Conservation (phyloP, 495 filamentous ascomycete genomes). For the Penicillium canariense region DNA sequence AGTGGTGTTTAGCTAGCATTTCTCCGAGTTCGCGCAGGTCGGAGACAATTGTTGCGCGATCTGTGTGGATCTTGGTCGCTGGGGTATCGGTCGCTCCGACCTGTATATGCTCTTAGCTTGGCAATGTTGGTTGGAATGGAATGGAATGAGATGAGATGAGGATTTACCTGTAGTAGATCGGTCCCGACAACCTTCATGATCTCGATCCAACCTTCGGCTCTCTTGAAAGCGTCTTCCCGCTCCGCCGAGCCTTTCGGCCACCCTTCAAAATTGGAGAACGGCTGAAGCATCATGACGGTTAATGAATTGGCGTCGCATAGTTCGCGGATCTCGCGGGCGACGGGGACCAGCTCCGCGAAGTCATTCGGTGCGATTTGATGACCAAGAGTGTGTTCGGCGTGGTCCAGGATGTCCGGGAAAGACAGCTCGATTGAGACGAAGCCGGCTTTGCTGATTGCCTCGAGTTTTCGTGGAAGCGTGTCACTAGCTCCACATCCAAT, state of each 20-base stretch:
- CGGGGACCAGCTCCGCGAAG: slow-evolving; percentile 52
- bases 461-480: slow-evolving; percentile 61
- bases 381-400: slow-evolving; percentile 51
- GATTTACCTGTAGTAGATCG: slow-evolving; percentile 66
- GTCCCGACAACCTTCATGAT: slow-evolving; percentile 71
- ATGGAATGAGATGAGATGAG: no score
- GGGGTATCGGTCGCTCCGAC: slow-evolving; percentile 69
- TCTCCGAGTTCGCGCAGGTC: slow-evolving; percentile 67
- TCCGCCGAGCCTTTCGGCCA: slow-evolving; percentile 59
- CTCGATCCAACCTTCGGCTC: slow-evolving; percentile 66
- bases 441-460: slow-evolving; percentile 63
- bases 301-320: slow-evolving; percentile 54
- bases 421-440: slow-evolving; percentile 73
- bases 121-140: no score
- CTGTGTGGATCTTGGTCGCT: slow-evolving; percentile 46
- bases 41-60: slow-evolving; percentile 47
- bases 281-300: slow-evolving; percentile 71
- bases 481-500: slow-evolving; percentile 53
- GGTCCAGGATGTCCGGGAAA: slow-evolving; percentile 70
- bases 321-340: slow-evolving; percentile 49
- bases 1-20: slow-evolving; percentile 53
- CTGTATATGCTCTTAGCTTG: slow-evolving; percentile 22
- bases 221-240: slow-evolving; percentile 61
- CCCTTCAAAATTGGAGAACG: slow-evolving; percentile 79
- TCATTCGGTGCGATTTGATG: slow-evolving; percentile 52